A percentile compares a stretch with the other conserved stretches of the same genome.
These are phyloP conservation scores for Tylopilus vinaceipallidus DNA, from an alignment of 768 basidiomycete species.

Conservation along the genomic window DNA sequence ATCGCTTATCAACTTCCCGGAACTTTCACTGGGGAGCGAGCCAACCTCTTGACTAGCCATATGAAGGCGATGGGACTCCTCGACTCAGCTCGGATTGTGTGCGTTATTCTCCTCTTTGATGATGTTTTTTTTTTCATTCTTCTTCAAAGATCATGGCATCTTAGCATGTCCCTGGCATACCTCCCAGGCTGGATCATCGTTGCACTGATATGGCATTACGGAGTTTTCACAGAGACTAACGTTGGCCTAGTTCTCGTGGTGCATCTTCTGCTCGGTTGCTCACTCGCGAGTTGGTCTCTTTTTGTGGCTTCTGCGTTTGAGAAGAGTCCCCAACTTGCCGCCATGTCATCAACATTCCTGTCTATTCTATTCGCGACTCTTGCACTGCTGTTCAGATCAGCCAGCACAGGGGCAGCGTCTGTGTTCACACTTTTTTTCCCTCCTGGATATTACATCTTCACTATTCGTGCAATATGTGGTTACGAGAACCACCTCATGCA, in stretches of 20 bases:
- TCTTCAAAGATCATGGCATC: conserved; percentile 53
- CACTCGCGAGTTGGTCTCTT: conserved; percentile 70
- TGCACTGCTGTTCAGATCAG: conserved; percentile 50
- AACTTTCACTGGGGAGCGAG: conserved; percentile 63
- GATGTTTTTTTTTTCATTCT: neutral
- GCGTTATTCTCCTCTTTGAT: conserved; percentile 12
- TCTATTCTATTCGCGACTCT: conserved; percentile 66
- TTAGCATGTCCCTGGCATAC: conserved; percentile 63
- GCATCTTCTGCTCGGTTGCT: conserved; percentile 65
- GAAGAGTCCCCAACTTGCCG: conserved; percentile 70
- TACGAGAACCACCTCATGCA: conserved; percentile 59
- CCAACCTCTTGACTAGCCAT: conserved; percentile 61
- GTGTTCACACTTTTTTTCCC: conserved; percentile 73
- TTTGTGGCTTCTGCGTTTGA: conserved; percentile 69
- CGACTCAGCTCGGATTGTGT: conserved; percentile 67
- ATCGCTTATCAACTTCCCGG: conserved; percentile 80
- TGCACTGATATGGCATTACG: conserved; percentile 59
- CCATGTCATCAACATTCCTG: conserved; percentile 62
- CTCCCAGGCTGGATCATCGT: conserved; percentile 77
- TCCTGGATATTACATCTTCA: conserved; percentile 73
- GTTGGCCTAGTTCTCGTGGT: conserved; percentile 60
- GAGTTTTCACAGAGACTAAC: conserved; percentile 62
- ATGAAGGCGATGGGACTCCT: conserved; percentile 79
- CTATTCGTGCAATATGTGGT: conserved; percentile 62
- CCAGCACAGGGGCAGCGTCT: conserved; percentile 47